Percentiles rank a stretch among this genome's conserved stretches.
Conservation (phyloP, 73 alveolate genomes). For the Tetrahymena thermophila region DNA sequence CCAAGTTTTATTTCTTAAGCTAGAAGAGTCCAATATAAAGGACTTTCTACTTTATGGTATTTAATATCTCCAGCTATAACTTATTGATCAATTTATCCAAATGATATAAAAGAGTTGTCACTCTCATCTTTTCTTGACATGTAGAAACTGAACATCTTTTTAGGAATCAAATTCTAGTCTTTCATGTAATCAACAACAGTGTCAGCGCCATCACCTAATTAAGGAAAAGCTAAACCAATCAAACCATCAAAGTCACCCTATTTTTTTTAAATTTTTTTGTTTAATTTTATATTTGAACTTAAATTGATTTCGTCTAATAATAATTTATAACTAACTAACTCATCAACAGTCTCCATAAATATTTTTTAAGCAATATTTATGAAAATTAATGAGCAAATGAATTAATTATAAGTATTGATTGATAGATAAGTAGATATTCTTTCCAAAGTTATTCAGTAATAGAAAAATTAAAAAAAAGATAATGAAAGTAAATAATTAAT, state of each 20-base stretch:
- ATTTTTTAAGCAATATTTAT: no score
- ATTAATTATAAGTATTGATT: no score
- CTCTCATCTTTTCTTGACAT: neutral
- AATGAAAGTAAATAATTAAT: neutral
- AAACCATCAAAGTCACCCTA: constrained; percentile 19
- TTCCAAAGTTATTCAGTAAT: no score
- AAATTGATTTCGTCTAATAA: no score
- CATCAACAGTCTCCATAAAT: no score
- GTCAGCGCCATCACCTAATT: neutral
- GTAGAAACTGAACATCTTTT: constrained; percentile 9
- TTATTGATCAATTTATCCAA: constrained; percentile 1
- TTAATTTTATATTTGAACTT: no score
- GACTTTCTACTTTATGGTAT: constrained; percentile 1
- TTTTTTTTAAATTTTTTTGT: neutral
- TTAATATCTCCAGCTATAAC: neutral
- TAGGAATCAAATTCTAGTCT: neutral
- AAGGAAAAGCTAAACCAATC: constrained; percentile 19
- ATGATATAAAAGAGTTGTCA: neutral
- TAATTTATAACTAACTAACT: no score
- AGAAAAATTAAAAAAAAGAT: neutral
- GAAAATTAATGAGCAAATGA: no score
- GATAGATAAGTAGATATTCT: no score
- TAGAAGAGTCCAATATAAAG: constrained; percentile 4
- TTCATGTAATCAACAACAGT: constrained; percentile 19
- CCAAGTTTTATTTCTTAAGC: constrained; percentile 25